Conservation (phyloP, 192 early-diverging fungal genomes). For the Spizellomyces sp. region DNA sequence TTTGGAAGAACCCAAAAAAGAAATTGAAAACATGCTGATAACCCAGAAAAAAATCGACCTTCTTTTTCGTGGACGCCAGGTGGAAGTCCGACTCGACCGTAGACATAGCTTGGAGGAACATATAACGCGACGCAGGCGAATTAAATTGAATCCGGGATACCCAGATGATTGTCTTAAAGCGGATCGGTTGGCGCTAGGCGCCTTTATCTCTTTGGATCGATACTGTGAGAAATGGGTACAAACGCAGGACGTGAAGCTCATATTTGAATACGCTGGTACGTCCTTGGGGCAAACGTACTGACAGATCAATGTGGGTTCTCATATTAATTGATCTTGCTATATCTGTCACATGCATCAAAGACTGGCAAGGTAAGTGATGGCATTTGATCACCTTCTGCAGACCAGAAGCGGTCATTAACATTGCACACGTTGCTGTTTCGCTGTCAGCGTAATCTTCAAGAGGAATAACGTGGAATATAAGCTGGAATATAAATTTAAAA, state of each 20-base stretch:
- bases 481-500: slow-evolving; percentile 29
- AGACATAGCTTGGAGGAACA: background rate
- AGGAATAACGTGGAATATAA: slow-evolving; percentile 6
- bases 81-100: background rate
- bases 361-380: no score
- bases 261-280: slow-evolving; percentile 12
- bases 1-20: background rate
- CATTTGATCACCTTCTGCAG: no score
- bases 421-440: background rate
- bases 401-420: no score
- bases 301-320: no score
- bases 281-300: no score
- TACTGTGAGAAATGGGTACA: slow-evolving; percentile 14
- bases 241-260: background rate
- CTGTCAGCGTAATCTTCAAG: background rate
- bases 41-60: background rate
- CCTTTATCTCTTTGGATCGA: background rate
- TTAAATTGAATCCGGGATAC: background rate
- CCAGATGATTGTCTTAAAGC: background rate
- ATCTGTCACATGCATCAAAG: no score
- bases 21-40: background rate
- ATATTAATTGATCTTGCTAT: no score
- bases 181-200: slow-evolving; percentile 15
- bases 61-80: background rate
- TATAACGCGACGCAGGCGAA: background rate